Percentiles rank a stretch among this genome's conserved stretches.
phyloP scores from a whole-genome alignment of 2,329 filamentous ascomycete species.

The Alternaria consortialis region DNA sequence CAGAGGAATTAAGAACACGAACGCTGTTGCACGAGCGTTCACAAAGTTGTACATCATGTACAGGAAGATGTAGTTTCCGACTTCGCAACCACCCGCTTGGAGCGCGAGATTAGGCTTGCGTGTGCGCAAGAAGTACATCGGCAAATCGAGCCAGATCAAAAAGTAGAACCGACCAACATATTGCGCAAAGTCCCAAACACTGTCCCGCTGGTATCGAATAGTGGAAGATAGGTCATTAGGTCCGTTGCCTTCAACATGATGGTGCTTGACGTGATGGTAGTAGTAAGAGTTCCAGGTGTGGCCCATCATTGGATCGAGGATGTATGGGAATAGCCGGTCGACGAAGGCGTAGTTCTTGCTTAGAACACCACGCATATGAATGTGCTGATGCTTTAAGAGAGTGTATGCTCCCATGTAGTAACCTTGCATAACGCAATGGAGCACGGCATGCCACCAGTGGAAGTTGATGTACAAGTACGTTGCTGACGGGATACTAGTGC shows the following conservation, averaged over 20 bases:
- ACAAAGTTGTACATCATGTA: constrained; percentile 58
- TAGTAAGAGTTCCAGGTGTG: constrained; percentile 88
- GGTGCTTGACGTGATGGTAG: constrained; percentile 87
- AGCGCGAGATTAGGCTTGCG: constrained; percentile 64
- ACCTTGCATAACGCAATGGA: constrained; percentile 71
- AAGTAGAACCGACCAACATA: constrained; percentile 79
- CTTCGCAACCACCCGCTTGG: constrained; percentile 69
- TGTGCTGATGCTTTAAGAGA: constrained; percentile 85
- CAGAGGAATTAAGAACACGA: constrained; percentile 73
- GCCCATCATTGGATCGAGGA: constrained; percentile 78
- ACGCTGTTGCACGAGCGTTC: constrained; percentile 67
- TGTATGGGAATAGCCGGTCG: constrained; percentile 74
- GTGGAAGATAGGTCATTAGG: constrained; percentile 79
- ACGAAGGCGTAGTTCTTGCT: constrained; percentile 63
- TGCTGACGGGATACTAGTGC: constrained; percentile 74
- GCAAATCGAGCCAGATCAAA: constrained; percentile 77
- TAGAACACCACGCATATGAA: constrained; percentile 77
- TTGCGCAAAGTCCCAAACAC: constrained; percentile 69
- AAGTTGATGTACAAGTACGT: constrained; percentile 71
- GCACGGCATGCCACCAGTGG: constrained; percentile 70
- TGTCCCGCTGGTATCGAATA: constrained; percentile 78
- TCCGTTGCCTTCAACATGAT: constrained; percentile 83
- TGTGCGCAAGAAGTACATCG: constrained; percentile 74
- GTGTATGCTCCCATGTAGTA: constrained; percentile 79
- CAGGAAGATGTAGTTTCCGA: constrained; percentile 59